A percentile compares a stretch with the other conserved stretches of the same genome.
These are phyloP conservation scores for Fulvia fulva DNA, from an alignment of 2,329 filamentous ascomycete species.

Conservation along the genomic window DNA sequence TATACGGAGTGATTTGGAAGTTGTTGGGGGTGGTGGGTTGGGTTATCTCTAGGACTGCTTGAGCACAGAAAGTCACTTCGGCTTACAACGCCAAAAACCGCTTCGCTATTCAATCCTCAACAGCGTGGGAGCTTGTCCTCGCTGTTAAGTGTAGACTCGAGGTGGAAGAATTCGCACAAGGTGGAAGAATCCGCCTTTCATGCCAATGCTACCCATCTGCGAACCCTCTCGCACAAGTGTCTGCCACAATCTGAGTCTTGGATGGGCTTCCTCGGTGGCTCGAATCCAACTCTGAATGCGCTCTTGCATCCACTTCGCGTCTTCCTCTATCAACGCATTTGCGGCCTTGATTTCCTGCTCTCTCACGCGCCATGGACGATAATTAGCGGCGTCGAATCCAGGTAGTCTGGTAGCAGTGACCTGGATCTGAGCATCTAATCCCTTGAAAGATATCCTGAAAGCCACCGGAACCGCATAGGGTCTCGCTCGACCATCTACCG, in stretches of 20 bases:
- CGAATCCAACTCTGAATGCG: not conserved
- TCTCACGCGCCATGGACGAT: not conserved
- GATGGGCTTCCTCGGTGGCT: not conserved
- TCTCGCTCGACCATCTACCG: too few species aligned
- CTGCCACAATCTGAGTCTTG: not conserved
- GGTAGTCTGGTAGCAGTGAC: not conserved
- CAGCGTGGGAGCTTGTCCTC: not conserved
- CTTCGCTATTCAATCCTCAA: not conserved
- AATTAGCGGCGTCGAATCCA: not conserved
- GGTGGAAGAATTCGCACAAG: too few species aligned
- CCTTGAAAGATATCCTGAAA: too few species aligned
- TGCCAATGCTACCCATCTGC: not conserved
- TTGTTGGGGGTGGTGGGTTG: constrained; percentile 61
- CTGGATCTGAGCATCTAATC: too few species aligned
- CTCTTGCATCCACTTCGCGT: not conserved
- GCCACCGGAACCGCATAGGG: too few species aligned
- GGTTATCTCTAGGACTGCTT: constrained; percentile 35
- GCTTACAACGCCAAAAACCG: too few species aligned
- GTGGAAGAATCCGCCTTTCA: not conserved
- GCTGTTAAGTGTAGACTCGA: not conserved
- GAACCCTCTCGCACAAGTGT: not conserved
- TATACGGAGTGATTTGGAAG: constrained; percentile 66
- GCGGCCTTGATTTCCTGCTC: not conserved
- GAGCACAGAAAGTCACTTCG: not conserved
- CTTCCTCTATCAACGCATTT: not conserved